phyloP scores from a whole-genome alignment of 78 protist species.

The Dictyostelium intermedium region DNA sequence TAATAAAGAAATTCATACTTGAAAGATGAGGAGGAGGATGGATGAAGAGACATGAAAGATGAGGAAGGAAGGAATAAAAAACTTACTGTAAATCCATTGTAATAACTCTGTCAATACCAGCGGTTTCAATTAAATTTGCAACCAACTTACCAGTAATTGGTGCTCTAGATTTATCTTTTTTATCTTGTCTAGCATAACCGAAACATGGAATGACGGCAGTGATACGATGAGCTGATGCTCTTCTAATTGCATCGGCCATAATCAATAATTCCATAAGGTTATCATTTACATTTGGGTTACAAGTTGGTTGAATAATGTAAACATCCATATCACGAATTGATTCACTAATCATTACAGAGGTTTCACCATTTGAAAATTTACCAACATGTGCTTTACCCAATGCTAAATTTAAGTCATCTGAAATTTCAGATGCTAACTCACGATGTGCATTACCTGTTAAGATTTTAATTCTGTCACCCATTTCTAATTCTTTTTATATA shows the following conservation, averaged over 20 bases:
- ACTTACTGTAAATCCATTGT: slow-evolving; percentile 92
- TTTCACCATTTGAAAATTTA: slow-evolving; percentile 87
- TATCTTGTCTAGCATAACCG: slow-evolving; percentile 89
- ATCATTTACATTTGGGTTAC: slow-evolving; percentile 84
- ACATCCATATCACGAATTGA: slow-evolving; percentile 88
- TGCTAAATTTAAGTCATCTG: slow-evolving; percentile 70
- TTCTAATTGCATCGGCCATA: slow-evolving; percentile 88
- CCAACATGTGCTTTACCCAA: slow-evolving; percentile 81
- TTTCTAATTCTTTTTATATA: neutral
- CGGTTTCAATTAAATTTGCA: slow-evolving; percentile 88
- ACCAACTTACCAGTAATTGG: slow-evolving; percentile 92
- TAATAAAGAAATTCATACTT: no score
- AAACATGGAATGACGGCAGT: slow-evolving; percentile 92
- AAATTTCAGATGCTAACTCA: slow-evolving; percentile 79
- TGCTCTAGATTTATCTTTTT: slow-evolving; percentile 85
- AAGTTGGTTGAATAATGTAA: slow-evolving; percentile 88
- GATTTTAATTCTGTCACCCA: slow-evolving; percentile 80
- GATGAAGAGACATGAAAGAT: neutral
- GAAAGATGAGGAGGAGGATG: neutral
- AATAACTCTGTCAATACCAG: slow-evolving; percentile 93
- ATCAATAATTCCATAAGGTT: slow-evolving; percentile 91
- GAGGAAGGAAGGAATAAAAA: neutral
- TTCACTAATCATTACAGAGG: slow-evolving; percentile 76
- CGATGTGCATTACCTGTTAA: slow-evolving; percentile 84
- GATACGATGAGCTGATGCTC: slow-evolving; percentile 89